A percentile compares a stretch with the other conserved stretches of the same genome.
Conservation (phyloP, 2,329 filamentous ascomycete species). For the Teratosphaeria viscida region DNA sequence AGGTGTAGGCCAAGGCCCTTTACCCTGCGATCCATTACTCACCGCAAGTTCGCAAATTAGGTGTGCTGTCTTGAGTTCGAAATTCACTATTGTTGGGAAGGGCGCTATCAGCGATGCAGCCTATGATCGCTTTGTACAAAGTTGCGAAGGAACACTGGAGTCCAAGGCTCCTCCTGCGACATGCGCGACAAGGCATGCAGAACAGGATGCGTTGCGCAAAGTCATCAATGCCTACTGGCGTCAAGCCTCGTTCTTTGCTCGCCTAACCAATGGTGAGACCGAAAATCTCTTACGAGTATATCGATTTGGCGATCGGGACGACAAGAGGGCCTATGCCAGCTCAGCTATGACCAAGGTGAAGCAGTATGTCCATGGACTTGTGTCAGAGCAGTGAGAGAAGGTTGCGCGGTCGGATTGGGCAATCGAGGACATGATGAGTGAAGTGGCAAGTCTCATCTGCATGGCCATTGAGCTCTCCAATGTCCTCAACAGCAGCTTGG, state of each 20-base stretch:
- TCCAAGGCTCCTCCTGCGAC: neutral
- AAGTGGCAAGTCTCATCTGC: neutral
- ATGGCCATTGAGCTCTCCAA: too few relatives aligned
- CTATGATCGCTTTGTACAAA: neutral
- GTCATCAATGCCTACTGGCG: neutral
- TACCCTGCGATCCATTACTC: neutral
- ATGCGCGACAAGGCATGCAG: neutral
- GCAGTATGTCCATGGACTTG: neutral
- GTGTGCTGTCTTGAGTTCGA: neutral
- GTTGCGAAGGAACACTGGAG: neutral
- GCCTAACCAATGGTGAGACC: neutral
- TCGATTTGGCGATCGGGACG: neutral
- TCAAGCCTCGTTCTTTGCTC: neutral
- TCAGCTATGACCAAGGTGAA: neutral
- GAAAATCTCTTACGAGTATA: neutral
- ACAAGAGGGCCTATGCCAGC: neutral
- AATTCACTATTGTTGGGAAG: neutral
- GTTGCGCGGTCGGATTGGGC: neutral
- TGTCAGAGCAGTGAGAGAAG: neutral
- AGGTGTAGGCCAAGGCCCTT: neutral
- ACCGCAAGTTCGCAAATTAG: neutral
- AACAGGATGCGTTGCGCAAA: neutral
- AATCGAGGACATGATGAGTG: neutral
- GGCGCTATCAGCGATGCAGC: neutral
- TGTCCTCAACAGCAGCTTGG: too few relatives aligned